Percentiles rank a stretch among this genome's conserved stretches.
These are phyloP conservation scores for Funneliformis mosseae DNA, from an alignment of 192 early-diverging fungal species.

Conservation along the genomic window DNA sequence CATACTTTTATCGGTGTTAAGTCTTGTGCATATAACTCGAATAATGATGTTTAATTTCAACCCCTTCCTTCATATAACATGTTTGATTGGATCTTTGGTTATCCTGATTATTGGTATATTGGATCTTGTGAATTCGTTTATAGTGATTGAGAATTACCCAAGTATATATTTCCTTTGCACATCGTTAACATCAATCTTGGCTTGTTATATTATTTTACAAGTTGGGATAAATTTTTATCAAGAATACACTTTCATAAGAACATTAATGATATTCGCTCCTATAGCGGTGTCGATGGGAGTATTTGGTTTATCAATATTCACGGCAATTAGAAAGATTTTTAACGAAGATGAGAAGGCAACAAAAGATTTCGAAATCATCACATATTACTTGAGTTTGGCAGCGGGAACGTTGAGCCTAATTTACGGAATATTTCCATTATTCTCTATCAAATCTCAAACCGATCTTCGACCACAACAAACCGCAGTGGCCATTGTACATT, in stretches of 20 bases:
- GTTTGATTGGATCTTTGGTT: not conserved
- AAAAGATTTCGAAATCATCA: not conserved
- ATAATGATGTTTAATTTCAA: too few relatives aligned
- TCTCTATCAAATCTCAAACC: not conserved
- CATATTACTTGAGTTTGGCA: not conserved
- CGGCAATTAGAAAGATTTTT: not conserved
- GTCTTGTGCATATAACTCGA: too few relatives aligned
- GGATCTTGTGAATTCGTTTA: not conserved
- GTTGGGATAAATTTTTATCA: slow-evolving; percentile 25
- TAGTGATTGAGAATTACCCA: not conserved
- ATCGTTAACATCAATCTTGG: not conserved
- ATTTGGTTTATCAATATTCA: slow-evolving; percentile 1
- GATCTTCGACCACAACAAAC: slow-evolving; percentile 11
- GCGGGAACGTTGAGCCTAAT: not conserved
- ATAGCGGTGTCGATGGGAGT: not conserved
- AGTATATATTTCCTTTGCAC: not conserved
- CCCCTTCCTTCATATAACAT: not conserved
- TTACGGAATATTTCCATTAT: slow-evolving; percentile 6
- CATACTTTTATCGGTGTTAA: too few relatives aligned
- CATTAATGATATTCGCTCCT: not conserved
- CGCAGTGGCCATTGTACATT: not conserved
- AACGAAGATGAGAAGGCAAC: not conserved
- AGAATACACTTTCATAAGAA: not conserved
- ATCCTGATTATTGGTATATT: not conserved
- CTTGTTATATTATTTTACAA: slow-evolving; percentile 16